These are phyloP conservation scores for Takakia lepidozioides DNA, from an alignment of 225 moss, liverwort and hornwort genomes.

Conservation along the genomic window DNA sequence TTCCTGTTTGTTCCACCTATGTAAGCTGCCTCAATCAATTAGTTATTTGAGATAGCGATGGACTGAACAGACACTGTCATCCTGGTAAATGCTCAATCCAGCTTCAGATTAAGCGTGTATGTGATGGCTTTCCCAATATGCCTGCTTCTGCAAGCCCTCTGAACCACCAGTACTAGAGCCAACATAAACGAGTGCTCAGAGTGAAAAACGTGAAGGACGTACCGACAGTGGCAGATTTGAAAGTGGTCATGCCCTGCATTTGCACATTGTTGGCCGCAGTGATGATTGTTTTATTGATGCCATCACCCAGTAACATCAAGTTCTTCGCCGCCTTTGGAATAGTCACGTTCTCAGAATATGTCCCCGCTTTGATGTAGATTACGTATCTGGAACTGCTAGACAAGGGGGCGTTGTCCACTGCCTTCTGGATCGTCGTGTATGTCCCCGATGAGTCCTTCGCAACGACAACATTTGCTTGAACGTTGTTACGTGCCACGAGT, in stretches of 20 bases:
- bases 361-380: conserved; percentile 61
- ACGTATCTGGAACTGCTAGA: conserved; percentile 18
- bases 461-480: conserved; percentile 38
- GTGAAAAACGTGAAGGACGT: conserved; percentile 1
- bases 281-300: conserved; percentile 37
- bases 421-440: conserved; percentile 49
- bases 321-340: conserved; percentile 33
- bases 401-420: conserved; percentile 39
- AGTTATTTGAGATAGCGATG: no score
- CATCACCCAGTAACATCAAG: conserved; percentile 62
- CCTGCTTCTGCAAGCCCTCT: neutral
- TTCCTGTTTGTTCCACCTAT: no score
- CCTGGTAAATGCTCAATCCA: no score
- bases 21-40: no score
- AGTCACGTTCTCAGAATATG: conserved; percentile 48
- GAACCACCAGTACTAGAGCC: neutral
- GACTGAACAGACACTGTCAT: no score
- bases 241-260: conserved; percentile 51
- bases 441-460: conserved; percentile 48
- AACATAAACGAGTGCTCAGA: neutral
- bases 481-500: neutral
- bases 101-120: no score
- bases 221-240: conserved; percentile 64
- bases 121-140: neutral
- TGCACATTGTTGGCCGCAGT: conserved; percentile 48